Evolutionary conservation across 192 early-diverging fungal species (phyloP).

Genomic region (Coemansia guatemalensis): DNA sequence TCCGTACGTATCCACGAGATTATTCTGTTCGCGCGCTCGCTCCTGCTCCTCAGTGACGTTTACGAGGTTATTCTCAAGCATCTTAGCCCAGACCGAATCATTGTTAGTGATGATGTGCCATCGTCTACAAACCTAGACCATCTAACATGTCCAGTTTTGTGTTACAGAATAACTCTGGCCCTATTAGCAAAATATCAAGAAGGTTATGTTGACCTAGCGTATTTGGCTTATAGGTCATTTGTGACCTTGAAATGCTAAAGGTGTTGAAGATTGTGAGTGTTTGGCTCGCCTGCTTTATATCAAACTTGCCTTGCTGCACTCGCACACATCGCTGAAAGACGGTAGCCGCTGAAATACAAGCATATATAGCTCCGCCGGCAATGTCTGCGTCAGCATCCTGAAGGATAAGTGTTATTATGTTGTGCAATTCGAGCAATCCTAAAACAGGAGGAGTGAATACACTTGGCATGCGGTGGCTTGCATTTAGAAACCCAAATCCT

Average conservation of each 20-base stretch:
- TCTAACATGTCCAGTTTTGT: too few species aligned
- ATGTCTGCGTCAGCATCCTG: background rate
- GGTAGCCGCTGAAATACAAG: slow-evolving; percentile 24
- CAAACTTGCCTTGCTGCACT: slow-evolving; percentile 26
- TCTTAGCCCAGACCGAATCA: slow-evolving; percentile 26
- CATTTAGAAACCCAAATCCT: background rate
- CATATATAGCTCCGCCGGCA: slow-evolving; percentile 35
- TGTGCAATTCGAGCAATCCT: background rate
- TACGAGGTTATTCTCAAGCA: slow-evolving; percentile 19
- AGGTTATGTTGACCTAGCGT: too few species aligned
- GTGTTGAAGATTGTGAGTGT: too few species aligned
- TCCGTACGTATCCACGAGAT: background rate
- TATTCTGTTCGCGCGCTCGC: background rate
- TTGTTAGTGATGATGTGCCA: slow-evolving; percentile 25
- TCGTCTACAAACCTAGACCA: slow-evolving; percentile 14
- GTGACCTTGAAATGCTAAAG: too few species aligned
- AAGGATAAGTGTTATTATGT: too few species aligned
- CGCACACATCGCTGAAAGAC: slow-evolving; percentile 24
- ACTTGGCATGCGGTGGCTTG: too few species aligned
- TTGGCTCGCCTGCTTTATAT: too few species aligned
- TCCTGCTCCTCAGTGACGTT: slow-evolving; percentile 6
- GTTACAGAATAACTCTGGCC: background rate
- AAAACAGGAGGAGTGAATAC: background rate
- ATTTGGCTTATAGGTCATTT: too few species aligned
- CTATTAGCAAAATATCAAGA: background rate